Conservation (phyloP, 2,329 filamentous ascomycete species). For the Pseudopyricularia javanii region DNA sequence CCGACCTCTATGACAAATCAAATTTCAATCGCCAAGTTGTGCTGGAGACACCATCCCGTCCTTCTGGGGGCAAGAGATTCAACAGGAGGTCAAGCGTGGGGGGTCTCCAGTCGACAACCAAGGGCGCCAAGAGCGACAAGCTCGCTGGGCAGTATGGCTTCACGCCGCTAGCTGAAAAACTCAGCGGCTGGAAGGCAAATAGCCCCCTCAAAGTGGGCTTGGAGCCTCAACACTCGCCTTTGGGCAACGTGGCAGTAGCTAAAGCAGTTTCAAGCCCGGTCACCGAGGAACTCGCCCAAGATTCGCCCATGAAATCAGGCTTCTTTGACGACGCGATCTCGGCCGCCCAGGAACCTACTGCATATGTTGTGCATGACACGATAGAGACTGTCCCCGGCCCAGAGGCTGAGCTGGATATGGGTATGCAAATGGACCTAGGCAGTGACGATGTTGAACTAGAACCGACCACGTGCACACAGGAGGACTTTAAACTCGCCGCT, state of each 20-base stretch:
- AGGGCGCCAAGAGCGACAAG: conserved; percentile 9
- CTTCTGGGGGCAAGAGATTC: conserved; percentile 10
- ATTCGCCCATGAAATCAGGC: conserved; percentile 28
- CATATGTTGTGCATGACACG: conserved; percentile 9
- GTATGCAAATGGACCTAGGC: conserved; percentile 11
- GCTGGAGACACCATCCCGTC: conserved; percentile 29
- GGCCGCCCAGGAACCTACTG: conserved; percentile 12
- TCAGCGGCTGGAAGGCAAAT: conserved; percentile 49
- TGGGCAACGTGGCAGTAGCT: neutral
- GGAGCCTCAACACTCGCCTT: conserved; percentile 15
- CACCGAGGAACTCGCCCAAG: conserved; percentile 11
- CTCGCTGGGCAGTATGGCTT: conserved; percentile 33
- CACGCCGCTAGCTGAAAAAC: conserved; percentile 49
- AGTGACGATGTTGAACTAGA: conserved; percentile 25
- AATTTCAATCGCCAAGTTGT: conserved; percentile 15
- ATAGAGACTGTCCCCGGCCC: neutral
- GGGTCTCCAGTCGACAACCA: conserved; percentile 7
- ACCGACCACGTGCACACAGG: conserved; percentile 34
- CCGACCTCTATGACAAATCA: conserved; percentile 17
- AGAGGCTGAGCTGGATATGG: conserved; percentile 6
- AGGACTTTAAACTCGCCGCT: conserved; percentile 43
- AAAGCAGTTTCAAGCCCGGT: neutral
- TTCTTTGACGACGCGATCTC: conserved; percentile 54
- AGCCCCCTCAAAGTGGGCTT: conserved; percentile 34
- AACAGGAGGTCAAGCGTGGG: conserved; percentile 10